These are phyloP conservation scores for Tuber magnatum DNA, from an alignment of 495 filamentous ascomycete species.

Conservation along the genomic window DNA sequence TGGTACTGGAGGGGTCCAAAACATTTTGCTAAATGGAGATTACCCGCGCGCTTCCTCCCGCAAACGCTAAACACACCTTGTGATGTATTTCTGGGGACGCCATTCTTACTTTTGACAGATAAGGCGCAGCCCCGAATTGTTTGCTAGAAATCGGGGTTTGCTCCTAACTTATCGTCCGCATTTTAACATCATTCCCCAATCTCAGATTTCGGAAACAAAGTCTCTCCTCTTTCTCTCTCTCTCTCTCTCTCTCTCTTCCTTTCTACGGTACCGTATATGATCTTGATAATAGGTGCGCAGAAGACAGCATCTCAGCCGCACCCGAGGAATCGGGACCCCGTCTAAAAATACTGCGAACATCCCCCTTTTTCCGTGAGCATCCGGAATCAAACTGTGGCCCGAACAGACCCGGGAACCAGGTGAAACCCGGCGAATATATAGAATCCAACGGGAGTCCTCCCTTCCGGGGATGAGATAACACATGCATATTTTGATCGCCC, in stretches of 20 bases:
- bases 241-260: background rate
- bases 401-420: too few species aligned
- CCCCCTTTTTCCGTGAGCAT: background rate
- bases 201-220: background rate
- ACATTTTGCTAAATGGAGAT: conserved; percentile 4
- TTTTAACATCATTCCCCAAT: too few species aligned
- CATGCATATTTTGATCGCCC: background rate
- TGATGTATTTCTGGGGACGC: too few species aligned
- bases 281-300: background rate
- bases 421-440: too few species aligned
- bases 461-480: background rate
- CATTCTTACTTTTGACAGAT: too few species aligned
- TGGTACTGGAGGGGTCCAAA: background rate
- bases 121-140: too few species aligned
- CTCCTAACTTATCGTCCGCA: too few species aligned
- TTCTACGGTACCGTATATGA: background rate
- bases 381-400: background rate
- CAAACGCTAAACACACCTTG: background rate
- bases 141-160: too few species aligned
- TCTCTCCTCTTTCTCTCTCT: background rate
- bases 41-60: background rate
- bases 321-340: background rate
- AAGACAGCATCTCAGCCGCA: background rate
- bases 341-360: background rate
- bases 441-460: background rate